Evolutionary conservation across 306 rosid species (phyloP), one percentile per base, ranked within the genome.

Genomic region (Boehmeria nivea): DNA sequence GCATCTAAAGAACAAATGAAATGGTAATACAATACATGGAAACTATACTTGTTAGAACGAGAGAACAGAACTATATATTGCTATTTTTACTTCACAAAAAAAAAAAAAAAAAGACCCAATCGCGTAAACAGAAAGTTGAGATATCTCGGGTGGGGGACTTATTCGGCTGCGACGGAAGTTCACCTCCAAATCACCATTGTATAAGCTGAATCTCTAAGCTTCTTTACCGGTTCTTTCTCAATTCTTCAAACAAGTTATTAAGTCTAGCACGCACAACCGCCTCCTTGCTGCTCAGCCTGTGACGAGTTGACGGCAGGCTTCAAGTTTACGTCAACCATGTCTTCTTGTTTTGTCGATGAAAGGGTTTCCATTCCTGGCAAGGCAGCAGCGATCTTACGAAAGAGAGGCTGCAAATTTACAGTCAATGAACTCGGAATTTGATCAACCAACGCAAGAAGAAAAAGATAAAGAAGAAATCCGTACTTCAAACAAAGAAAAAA

Each of bases 301-400:
- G 94, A 80, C 45, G 94, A 72, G 67, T 82, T 82, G 61, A 54
- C 82, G 0, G 93, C 67, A n/a, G 98, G 79, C 64, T 78, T 91
- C 67, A 91, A 78, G 65, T 91, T 91, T 70, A 91, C 94, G 38
- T 91, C 98, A 10, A 91, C 98, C 98, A 91, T 91, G 66, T 91
- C 98, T 71, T 91, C 98, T 66, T 91, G 85, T 48, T 85, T 91
- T 52, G 98, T 71, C 48, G 98, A 86, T 51, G 97, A 87, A 63
- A 91, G 98, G 66, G 94, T 73, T 60, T 84, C 94, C 98, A 87
- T 91, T 65, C 98, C 95, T 12, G 98, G 98, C 85, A 91, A 76
- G n/a, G 98, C 94, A 59, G 91, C 94, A 49, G 98, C 98, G 63
- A 91, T 91, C 80, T 87, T 91, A 53, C 96, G 94, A 70, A 91